Percentiles rank a stretch among this genome's conserved stretches.
Conservation (phyloP, 192 early-diverging fungal genomes). For the Chytriomyces sp. region DNA sequence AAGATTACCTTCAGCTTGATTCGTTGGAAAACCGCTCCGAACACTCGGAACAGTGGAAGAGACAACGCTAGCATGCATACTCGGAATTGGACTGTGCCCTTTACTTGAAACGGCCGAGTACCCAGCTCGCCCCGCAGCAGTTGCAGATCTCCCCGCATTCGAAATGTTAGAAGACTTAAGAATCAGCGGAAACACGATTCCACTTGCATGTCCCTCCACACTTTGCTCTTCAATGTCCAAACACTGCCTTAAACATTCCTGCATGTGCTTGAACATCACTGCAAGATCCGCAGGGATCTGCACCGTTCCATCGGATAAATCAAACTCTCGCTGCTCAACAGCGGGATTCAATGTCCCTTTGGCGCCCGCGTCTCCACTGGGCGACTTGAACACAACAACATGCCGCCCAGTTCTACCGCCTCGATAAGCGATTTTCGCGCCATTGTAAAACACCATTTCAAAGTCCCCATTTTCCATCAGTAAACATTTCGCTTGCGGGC, state of each 20-base stretch:
- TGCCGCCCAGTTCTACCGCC: not conserved
- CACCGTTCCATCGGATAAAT: not conserved
- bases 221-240: conserved; percentile 49
- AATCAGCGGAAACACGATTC: conserved; percentile 44
- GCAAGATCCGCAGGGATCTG: conserved; percentile 44
- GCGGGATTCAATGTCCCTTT: not conserved
- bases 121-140: not conserved
- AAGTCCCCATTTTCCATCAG: conserved; percentile 75
- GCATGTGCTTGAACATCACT: conserved; percentile 47
- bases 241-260: conserved; percentile 60
- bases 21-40: not conserved
- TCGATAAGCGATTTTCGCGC: conserved; percentile 52
- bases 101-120: not conserved
- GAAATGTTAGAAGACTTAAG: conserved; percentile 51
- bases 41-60: conserved; percentile 16
- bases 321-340: not conserved
- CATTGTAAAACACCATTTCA: conserved; percentile 69
- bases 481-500: conserved; percentile 72
- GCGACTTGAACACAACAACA: not conserved
- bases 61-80: not conserved
- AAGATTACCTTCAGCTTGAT: not conserved
- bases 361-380: conserved; percentile 4
- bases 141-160: not conserved
- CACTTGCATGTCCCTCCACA: conserved; percentile 22
- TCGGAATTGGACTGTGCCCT: not conserved